Base-by-base conservation (phyloP, 2,329 filamentous ascomycete species). In the Biscogniauxia mediterranea region DNA sequence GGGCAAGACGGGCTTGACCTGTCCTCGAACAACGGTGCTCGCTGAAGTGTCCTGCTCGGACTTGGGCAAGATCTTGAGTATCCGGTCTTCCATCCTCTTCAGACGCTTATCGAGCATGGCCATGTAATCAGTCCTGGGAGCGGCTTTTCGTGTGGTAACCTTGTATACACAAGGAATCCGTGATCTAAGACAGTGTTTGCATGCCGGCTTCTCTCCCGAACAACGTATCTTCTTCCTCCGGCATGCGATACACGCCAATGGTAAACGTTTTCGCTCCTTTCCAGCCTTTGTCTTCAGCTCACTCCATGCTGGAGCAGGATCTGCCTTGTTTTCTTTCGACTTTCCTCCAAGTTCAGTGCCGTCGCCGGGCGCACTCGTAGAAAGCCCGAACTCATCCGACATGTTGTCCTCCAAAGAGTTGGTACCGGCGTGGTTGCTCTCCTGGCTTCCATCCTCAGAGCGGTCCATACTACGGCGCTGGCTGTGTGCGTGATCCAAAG, bases 141-240 rank as follows among this genome's bases (percentile, higher is more conserved):
- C 93, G 1, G 94, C 93, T 76, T 98, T 98, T 62, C 95, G 85
- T 3, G 93, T 93, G 0, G 93, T 98, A 62, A 97, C 92, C 73
- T 98, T 98, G 83, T 98, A 99, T 4, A 98, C 93, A 74, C 95
- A 99, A 1, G 94, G 94, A 68, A 96, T 96, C 52, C 94, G 87
- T 56, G 94, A 96, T 60, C 93, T 87, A 61, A 96, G 82, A 73
- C 95, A 98, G 77, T 98, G 95, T 76, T 97, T 97, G 81, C 95
- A 99, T 0, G 93, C 92, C 2, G 95, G 95, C 76, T 97, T 98
- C 80, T 98, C 95, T 61, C 95, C 95, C 0, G 94, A 98, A 75
- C 95, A 99, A 57, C 94, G 88, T 65, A 99, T 98, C 81, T 99
- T 99, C 80, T 99, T 99, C 71, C 95, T 85, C 38, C 95, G 87